These are phyloP conservation scores for Fagus sylvatica DNA, from an alignment of 306 rosid species.

Conservation along the genomic window DNA sequence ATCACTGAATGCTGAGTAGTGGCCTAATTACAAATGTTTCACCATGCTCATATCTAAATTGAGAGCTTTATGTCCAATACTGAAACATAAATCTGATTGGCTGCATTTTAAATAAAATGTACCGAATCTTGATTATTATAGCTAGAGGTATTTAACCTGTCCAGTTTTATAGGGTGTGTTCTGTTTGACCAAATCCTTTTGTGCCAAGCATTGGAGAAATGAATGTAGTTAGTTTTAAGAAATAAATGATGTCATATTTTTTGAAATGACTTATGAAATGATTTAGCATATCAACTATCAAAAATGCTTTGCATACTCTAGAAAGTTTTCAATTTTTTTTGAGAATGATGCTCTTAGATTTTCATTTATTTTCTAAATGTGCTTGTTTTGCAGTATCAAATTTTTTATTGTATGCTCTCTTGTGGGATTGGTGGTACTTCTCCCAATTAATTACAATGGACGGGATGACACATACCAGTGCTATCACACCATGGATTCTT, in stretches of 20 bases:
- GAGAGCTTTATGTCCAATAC: neutral
- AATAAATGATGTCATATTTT: neutral
- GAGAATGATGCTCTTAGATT: neutral
- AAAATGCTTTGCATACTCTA: neutral
- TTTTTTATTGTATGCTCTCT: slow-evolving; percentile 69
- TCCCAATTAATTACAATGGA: slow-evolving; percentile 63
- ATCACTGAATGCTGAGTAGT: neutral
- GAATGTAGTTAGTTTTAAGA: neutral
- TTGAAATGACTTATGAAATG: neutral
- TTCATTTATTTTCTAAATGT: neutral
- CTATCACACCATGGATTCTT: slow-evolving; percentile 60
- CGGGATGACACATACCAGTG: slow-evolving; percentile 26
- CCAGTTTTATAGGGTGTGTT: neutral
- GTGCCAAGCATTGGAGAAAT: neutral
- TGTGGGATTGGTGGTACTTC: slow-evolving; percentile 66
- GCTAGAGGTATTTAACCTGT: neutral
- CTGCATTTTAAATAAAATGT: neutral
- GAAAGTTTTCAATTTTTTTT: neutral
- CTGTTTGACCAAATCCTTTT: neutral
- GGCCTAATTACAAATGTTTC: too few species aligned
- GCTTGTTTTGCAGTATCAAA: slow-evolving; percentile 56
- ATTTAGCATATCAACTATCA: neutral
- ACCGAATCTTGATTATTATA: neutral
- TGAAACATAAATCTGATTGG: neutral
- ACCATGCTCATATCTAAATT: too few species aligned